A percentile compares a stretch with the other conserved stretches of the same genome.
Conservation (phyloP, 306 rosid species). For the Fagus sylvatica region DNA sequence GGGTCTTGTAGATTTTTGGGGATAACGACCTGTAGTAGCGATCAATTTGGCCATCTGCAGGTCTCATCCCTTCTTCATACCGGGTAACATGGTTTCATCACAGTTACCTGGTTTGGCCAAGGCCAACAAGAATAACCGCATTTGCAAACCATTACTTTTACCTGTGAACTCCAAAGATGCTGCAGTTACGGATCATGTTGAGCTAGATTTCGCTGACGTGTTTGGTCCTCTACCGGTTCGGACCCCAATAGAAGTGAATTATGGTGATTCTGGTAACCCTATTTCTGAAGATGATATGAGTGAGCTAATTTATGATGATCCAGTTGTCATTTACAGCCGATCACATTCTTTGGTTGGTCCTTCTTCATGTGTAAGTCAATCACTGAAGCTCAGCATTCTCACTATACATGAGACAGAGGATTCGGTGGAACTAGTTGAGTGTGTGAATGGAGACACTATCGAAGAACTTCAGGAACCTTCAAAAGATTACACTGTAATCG, state of each 20-base stretch:
- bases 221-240: constrained; percentile 77
- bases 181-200: constrained; percentile 55
- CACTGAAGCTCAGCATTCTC: constrained; percentile 76
- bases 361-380: constrained; percentile 70
- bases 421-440: constrained; percentile 43
- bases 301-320: constrained; percentile 73
- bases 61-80: constrained; percentile 29
- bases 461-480: constrained; percentile 45
- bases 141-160: constrained; percentile 44
- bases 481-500: constrained; percentile 13
- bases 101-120: constrained; percentile 55
- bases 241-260: constrained; percentile 47
- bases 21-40: constrained; percentile 34
- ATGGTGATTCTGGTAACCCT: constrained; percentile 34
- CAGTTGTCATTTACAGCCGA: constrained; percentile 67
- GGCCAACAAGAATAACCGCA: constrained; percentile 5
- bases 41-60: constrained; percentile 38
- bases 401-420: constrained; percentile 61
- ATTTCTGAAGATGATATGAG: constrained; percentile 44
- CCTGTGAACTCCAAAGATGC: constrained; percentile 44
- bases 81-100: constrained; percentile 73
- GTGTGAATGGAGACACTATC: constrained; percentile 29
- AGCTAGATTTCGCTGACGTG: constrained; percentile 85
- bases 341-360: constrained; percentile 97
- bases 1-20: constrained; percentile 31